These are phyloP conservation scores for Dipteronia dyeriana DNA, from an alignment of 345 rosid species.

Conservation along the genomic window DNA sequence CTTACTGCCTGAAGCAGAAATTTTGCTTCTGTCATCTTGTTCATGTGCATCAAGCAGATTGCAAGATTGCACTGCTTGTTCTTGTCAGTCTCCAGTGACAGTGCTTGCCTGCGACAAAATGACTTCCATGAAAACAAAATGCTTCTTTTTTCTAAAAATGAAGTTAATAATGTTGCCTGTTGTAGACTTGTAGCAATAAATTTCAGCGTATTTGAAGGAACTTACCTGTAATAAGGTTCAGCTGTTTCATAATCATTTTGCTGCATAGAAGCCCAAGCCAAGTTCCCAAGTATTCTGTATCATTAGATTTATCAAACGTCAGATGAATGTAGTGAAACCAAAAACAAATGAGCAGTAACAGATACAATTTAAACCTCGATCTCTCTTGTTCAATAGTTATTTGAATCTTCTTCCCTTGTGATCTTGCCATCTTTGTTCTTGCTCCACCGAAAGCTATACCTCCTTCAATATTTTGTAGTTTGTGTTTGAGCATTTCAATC, in stretches of 20 bases:
- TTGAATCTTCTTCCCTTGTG: conserved; percentile 73
- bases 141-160: background rate
- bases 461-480: conserved; percentile 62
- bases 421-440: conserved; percentile 54
- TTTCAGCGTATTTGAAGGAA: background rate
- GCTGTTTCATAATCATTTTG: conserved; percentile 71
- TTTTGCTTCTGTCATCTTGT: conserved; percentile 67
- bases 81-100: conserved; percentile 60
- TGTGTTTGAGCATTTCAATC: conserved; percentile 68
- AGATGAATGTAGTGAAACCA: conserved; percentile 5
- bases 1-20: conserved; percentile 53
- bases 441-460: conserved; percentile 54
- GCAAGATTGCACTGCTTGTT: conserved; percentile 82
- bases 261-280: conserved; percentile 91
- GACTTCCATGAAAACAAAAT: background rate
- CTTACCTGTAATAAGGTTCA: conserved; percentile 68
- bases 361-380: conserved; percentile 47
- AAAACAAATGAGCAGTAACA: background rate
- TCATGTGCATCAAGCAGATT: conserved; percentile 70
- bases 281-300: conserved; percentile 69
- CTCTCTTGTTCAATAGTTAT: conserved; percentile 70
- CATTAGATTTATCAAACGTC: conserved; percentile 5
- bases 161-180: background rate
- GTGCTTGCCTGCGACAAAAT: conserved; percentile 53
- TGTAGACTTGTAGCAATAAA: background rate